These are phyloP conservation scores for Ceratocystis ficicola DNA, from an alignment of 2,329 filamentous ascomycete genomes.

Conservation along the genomic window DNA sequence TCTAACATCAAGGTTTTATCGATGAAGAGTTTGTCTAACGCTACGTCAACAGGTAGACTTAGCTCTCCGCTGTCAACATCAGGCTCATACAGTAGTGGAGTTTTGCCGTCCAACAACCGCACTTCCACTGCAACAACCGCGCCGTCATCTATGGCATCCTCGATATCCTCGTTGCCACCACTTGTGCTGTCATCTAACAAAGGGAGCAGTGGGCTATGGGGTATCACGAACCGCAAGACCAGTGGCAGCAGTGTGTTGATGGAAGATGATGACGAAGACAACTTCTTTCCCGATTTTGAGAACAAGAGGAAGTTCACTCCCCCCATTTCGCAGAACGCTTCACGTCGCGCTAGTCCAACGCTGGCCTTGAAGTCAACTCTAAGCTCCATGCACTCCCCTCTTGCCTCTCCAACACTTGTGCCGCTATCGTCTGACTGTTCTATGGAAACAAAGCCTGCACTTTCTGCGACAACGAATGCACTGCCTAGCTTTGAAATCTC, in stretches of 20 bases:
- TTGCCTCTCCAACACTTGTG: constrained; percentile 14
- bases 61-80: constrained; percentile 17
- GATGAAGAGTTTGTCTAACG: constrained; percentile 1
- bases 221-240: constrained; percentile 30
- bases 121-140: constrained; percentile 24
- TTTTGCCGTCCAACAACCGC: constrained; percentile 13
- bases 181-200: constrained; percentile 30
- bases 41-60: background rate
- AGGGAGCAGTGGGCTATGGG: constrained; percentile 35
- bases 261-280: constrained; percentile 40
- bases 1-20: background rate
- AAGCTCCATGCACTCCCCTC: constrained; percentile 14
- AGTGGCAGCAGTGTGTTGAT: constrained; percentile 24
- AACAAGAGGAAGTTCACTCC: constrained; percentile 27
- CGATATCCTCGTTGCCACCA: constrained; percentile 29
- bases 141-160: constrained; percentile 23
- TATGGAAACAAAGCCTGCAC: background rate
- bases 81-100: constrained; percentile 6
- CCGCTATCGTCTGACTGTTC: constrained; percentile 10
- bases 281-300: constrained; percentile 43
- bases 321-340: constrained; percentile 18
- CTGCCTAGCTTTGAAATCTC: background rate
- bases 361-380: constrained; percentile 8
- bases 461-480: background rate
- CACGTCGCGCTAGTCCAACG: constrained; percentile 17